Conservation (phyloP, 306 rosid species). For the Inga oerstediana region DNA sequence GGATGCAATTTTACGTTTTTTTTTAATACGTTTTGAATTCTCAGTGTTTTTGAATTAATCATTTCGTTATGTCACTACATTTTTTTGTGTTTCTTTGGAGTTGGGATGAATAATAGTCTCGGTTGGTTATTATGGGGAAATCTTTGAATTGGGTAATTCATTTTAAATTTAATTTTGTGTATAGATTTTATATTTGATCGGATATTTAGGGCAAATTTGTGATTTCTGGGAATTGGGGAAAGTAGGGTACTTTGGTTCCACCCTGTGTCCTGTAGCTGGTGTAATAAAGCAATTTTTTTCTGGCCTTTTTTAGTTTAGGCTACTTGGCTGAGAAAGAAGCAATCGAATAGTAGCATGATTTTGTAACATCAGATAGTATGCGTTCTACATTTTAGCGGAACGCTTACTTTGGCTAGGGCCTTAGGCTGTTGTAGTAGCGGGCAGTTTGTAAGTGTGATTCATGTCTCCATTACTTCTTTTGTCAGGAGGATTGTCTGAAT, state of each 20-base stretch:
- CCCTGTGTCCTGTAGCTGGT: background rate
- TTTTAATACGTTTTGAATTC: background rate
- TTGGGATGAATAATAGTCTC: background rate
- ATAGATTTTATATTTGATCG: background rate
- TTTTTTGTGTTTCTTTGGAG: background rate
- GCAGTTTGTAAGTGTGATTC: background rate
- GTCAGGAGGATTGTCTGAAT: background rate
- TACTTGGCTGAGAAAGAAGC: constrained; percentile 15
- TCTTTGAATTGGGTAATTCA: background rate
- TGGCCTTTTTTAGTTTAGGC: constrained; percentile 16
- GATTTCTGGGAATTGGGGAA: background rate
- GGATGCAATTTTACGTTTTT: constrained; percentile 10
- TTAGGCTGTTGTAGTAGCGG: background rate
- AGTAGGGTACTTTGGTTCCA: background rate
- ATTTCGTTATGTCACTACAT: background rate
- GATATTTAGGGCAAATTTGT: background rate
- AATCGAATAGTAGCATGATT: constrained; percentile 5
- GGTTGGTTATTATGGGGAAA: background rate
- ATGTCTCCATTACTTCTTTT: background rate
- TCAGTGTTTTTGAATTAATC: background rate
- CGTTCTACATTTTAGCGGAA: background rate
- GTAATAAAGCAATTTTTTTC: background rate
- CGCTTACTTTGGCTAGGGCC: background rate
- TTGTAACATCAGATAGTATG: background rate
- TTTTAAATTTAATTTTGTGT: background rate